Evolutionary conservation across 345 rosid species (phyloP).

Genomic region (Sonneratia alba): DNA sequence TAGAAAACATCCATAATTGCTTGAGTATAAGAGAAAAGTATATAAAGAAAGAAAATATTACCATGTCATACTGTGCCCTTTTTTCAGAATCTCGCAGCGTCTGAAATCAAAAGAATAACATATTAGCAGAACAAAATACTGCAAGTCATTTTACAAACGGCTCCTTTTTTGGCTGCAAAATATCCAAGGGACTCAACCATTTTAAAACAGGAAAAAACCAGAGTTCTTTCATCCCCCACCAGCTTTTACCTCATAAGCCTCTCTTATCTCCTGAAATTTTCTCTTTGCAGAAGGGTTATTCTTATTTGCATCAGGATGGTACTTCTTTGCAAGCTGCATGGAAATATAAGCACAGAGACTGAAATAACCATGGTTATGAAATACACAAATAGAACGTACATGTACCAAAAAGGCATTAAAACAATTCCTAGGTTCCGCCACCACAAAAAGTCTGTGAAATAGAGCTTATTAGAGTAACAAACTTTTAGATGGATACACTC

Average conservation of each 20-base stretch:
- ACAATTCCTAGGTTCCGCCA: not conserved
- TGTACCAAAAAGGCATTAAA: not conserved
- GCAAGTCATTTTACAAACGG: not conserved
- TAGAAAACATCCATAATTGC: not conserved
- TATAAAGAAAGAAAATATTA: not conserved
- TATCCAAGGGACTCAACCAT: not conserved
- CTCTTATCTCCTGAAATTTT: conserved; percentile 80
- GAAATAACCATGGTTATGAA: not conserved
- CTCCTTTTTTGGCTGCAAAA: not conserved
- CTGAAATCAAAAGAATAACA: conserved; percentile 28
- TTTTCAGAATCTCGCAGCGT: conserved; percentile 50
- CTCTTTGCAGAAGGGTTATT: conserved; percentile 76
- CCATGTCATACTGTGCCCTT: conserved; percentile 57
- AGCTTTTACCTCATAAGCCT: conserved; percentile 60
- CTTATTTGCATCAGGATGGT: conserved; percentile 88
- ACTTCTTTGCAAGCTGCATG: conserved; percentile 85
- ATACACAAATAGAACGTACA: not conserved
- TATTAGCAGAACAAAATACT: conserved; percentile 2
- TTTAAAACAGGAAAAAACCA: not conserved
- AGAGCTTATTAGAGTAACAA: not conserved
- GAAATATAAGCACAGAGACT: conserved; percentile 3
- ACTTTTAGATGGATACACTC: not conserved
- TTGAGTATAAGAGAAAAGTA: not conserved
- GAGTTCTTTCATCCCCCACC: conserved; percentile 3
- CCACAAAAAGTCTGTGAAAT: not conserved